Evolutionary conservation across 202 grass and related monocot species (phyloP), one percentile per base, ranked within the genome.

Genomic region (Dendrocalamus latiflorus): DNA sequence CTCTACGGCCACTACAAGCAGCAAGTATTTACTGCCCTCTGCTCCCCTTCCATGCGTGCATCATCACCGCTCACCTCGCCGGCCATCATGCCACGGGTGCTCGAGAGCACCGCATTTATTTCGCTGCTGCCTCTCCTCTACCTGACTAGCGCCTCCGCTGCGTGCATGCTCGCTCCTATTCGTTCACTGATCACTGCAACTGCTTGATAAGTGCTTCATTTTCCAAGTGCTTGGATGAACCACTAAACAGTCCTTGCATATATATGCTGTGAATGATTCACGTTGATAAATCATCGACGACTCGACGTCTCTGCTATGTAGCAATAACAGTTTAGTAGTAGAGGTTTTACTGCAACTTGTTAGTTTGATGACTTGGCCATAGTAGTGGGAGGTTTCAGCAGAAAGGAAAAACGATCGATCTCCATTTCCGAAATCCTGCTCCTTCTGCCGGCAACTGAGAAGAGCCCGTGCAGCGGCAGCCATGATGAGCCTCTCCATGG

Each of bases 81-180:
- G 62, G 51, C 8, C 77, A 85, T 81, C 25, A 75, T 80, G 71
- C 14, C 42, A 20, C 33, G 12, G 71, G 74, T 67, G 67, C 68
- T 83, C 75, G 75, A 75, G 81, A 70, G 72, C 86, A 38, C 65
- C 75, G 57, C 86, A 83, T 78, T 78, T 63, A 81, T 15, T 74
- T 41, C 75, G n/a, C n/a, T n/a, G n/a, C n/a, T n/a, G n/a, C n/a
- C n/a, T n/a, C 3, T 25, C 12, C 2, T 6, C 48, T 14, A 6
- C n/a, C n/a, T n/a, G n/a, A n/a, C n/a, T n/a, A n/a, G n/a, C n/a
- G n/a, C 18, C 50, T 54, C 28, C 16, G 2, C 75, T 37, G 44
- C 57, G 48, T 55, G 34, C 67, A 16, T 65, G 56, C 59, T n/a
- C n/a, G n/a, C n/a, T n/a, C n/a, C n/a, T n/a, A n/a, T n/a, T n/a